These are phyloP conservation scores for Durio zibethinus DNA, from an alignment of 345 rosid genomes.

Conservation along the genomic window DNA sequence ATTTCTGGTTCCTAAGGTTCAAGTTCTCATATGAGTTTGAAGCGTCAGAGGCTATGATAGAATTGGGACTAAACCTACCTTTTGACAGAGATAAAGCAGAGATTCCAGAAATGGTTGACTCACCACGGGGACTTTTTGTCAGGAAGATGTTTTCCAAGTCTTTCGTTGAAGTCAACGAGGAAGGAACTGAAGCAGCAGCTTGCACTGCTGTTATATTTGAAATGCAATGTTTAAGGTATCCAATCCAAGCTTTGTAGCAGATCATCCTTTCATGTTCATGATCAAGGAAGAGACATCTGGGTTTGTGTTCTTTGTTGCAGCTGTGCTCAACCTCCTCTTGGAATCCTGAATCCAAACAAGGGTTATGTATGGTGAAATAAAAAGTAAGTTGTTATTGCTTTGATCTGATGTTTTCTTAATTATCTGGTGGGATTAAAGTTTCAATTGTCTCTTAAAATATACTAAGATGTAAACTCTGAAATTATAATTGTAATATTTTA, in stretches of 20 bases:
- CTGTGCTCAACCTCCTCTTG: not conserved
- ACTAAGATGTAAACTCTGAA: too few species aligned
- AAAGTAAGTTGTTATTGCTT: not conserved
- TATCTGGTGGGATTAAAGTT: not conserved
- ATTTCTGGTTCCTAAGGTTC: conserved; percentile 27
- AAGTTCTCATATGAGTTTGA: conserved; percentile 27
- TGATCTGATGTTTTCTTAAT: not conserved
- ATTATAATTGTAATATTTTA: too few species aligned
- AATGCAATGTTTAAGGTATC: not conserved
- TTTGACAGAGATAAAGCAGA: conserved; percentile 40
- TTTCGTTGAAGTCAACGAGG: conserved; percentile 63
- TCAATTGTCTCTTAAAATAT: too few species aligned
- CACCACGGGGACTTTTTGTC: conserved; percentile 28
- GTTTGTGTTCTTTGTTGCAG: not conserved
- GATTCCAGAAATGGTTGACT: conserved; percentile 55
- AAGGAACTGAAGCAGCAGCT: conserved; percentile 74
- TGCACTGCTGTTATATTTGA: conserved; percentile 39
- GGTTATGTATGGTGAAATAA: not conserved
- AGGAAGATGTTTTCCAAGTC: conserved; percentile 52
- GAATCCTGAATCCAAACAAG: not conserved
- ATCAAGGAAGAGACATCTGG: not conserved
- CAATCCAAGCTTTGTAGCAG: conserved; percentile 50
- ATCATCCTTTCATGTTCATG: conserved; percentile 46
- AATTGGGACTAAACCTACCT: conserved; percentile 25
- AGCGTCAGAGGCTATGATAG: conserved; percentile 16